These are phyloP conservation scores for Tripterygium wilfordii DNA, from an alignment of 177 flowering plant genomes.

Conservation along the genomic window DNA sequence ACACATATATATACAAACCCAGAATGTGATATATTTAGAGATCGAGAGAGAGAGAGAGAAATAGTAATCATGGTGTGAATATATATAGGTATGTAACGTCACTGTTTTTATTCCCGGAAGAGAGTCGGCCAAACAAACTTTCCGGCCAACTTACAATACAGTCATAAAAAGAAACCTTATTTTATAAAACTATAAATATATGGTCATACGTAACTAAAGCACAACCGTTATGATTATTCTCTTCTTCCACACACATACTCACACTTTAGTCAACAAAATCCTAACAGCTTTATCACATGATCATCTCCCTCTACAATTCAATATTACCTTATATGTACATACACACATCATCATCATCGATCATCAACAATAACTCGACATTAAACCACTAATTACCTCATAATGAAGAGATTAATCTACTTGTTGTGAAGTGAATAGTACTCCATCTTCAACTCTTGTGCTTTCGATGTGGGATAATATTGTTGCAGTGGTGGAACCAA, in stretches of 20 bases:
- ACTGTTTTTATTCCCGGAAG: slow-evolving; percentile 28
- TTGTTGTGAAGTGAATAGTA: too few relatives aligned
- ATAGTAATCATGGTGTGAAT: slow-evolving; percentile 7
- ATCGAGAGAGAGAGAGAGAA: slow-evolving; percentile 2
- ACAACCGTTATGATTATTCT: slow-evolving; percentile 58
- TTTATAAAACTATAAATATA: slow-evolving; percentile 17
- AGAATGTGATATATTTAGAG: too few relatives aligned
- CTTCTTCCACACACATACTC: slow-evolving; percentile 8
- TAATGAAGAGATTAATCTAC: too few relatives aligned
- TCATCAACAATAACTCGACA: not conserved
- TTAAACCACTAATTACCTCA: not conserved
- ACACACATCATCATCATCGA: not conserved
- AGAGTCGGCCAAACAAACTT: slow-evolving; percentile 33
- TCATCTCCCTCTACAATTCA: not conserved
- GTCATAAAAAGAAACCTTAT: not conserved
- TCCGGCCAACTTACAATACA: slow-evolving; percentile 24
- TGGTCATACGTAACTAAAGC: slow-evolving; percentile 33
- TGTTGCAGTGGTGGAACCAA: too few relatives aligned
- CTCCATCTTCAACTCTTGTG: too few relatives aligned
- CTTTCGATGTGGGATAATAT: too few relatives aligned
- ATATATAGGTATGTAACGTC: slow-evolving; percentile 20
- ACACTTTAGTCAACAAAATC: slow-evolving; percentile 64
- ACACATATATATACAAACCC: not conserved
- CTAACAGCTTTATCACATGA: slow-evolving; percentile 41
- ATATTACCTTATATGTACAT: not conserved